These are phyloP conservation scores for Eimeria sp. DNA, from an alignment of 169 alveolate species.

Conservation along the genomic window DNA sequence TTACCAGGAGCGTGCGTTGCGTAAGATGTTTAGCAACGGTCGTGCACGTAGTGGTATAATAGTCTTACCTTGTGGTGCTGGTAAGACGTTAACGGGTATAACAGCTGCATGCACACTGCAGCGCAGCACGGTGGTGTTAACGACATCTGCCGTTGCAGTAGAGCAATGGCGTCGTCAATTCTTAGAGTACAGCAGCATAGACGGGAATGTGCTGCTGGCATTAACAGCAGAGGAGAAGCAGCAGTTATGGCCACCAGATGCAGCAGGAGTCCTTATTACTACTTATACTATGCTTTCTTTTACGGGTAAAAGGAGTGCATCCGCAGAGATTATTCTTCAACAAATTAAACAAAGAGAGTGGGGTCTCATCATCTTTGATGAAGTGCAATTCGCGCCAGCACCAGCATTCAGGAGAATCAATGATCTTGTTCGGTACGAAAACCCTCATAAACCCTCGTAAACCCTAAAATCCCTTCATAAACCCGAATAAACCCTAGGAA, in stretches of 20 bases:
- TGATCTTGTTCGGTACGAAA: conserved; percentile 87
- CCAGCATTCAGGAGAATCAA: conserved; percentile 96
- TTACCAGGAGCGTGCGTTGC: conserved; percentile 97
- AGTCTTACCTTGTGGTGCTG: conserved; percentile 99
- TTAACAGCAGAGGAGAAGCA: conserved; percentile 98
- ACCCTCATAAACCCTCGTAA: too few relatives aligned
- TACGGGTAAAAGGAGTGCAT: conserved; percentile 94
- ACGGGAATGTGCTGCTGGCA: conserved; percentile 92
- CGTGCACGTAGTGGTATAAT: conserved; percentile 99
- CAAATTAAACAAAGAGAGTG: conserved; percentile 96
- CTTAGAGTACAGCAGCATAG: conserved; percentile 94
- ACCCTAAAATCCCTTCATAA: not conserved
- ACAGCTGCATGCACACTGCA: too few relatives aligned
- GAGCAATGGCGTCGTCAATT: conserved; percentile 96
- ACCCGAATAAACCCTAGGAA: too few relatives aligned
- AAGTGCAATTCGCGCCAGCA: conserved; percentile 99
- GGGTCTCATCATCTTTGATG: conserved; percentile 99
- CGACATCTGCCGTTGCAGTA: conserved; percentile 92
- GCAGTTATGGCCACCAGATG: conserved; percentile 92
- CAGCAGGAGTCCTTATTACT: conserved; percentile 97
- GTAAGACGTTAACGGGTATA: conserved; percentile 98
- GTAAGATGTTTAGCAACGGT: conserved; percentile 99
- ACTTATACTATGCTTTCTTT: conserved; percentile 98
- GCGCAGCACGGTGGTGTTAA: conserved; percentile 95
- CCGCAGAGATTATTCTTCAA: conserved; percentile 92